A percentile compares a stretch with the other conserved stretches of the same genome.
Conservation (phyloP, 768 basidiomycete species). For the Lenzites betulinus region DNA sequence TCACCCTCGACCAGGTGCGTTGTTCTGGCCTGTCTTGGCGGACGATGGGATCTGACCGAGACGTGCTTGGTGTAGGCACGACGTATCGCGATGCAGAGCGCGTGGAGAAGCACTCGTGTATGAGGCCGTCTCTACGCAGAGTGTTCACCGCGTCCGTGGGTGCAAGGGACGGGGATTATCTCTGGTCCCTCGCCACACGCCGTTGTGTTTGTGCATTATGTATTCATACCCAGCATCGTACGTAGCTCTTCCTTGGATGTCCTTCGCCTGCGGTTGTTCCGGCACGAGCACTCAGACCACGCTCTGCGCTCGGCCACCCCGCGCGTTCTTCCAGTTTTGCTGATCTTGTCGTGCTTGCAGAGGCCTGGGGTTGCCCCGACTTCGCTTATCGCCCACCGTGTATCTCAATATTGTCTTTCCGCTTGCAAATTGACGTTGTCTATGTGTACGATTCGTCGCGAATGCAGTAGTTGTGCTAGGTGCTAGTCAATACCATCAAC, state of each 20-base stretch:
- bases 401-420: neutral
- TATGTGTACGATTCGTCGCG: neutral
- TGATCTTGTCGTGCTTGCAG: conserved; percentile 1
- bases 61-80: conserved; percentile 53
- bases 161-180: neutral
- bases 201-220: conserved; percentile 2
- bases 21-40: neutral
- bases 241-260: neutral
- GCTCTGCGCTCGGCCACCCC: neutral
- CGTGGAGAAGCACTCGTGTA: conserved; percentile 73
- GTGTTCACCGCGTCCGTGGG: neutral
- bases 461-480: neutral
- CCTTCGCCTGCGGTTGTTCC: neutral
- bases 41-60: neutral
- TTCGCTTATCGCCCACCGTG: neutral
- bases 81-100: conserved; percentile 87
- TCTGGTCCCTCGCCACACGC: neutral
- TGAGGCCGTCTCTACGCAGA: conserved; percentile 31
- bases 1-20: conserved; percentile 89
- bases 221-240: conserved; percentile 8
- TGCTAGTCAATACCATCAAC: conserved; percentile 11
- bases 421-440: conserved; percentile 3
- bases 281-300: neutral
- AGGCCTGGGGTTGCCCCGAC: neutral
- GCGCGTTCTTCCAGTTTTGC: neutral